Evolutionary conservation across 176 grass and related monocot genomes (phyloP), one percentile per base, ranked within the genome.

Genomic region (Tillandsia leiboldiana): DNA sequence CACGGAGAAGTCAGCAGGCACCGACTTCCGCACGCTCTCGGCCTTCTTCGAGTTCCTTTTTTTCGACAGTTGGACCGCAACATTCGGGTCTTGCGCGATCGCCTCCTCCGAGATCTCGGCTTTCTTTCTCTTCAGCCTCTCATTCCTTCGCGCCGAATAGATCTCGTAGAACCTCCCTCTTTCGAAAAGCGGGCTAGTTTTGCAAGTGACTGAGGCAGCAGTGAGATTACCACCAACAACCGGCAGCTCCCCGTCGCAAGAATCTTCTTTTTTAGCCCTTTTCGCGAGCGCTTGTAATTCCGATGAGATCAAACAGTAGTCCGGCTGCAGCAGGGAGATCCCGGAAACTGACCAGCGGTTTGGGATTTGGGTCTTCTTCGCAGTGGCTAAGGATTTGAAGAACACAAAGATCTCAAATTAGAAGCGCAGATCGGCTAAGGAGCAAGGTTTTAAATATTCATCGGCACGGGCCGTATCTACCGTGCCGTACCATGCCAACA

Each of bases 101-200:
- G 50, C 48, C 61, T 82, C 89, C 49, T 2, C 76, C 13, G 50
- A 50, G 1, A 85, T 72, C 64, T 81, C 89, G 0, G 76, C 79
- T 49, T 88, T 84, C 87, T 92, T 87, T 50, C 79, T 85, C 70
- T 89, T 92, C 26, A 99, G 86, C 72, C 84, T 77, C 77, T 90
- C 94, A 24, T 99, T 80, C 63, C 94, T 81, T 50, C 86, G 77
- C 3, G 82, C 86, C 9, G 94, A 90, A 82, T 99, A 99, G 63
- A 79, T 79, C 26, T 93, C 89, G 61, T 99, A 99, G 17, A 90
- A 56, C 80, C 89, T 68, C 64, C 94, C 94, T 52, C 82, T 82
- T 67, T 88, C 84, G 63, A 99, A 99, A 48, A 93, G 13, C 63
- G 89, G 86, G 59, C 69, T 85, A 10, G 66, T 49, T 49, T n/a